phyloP scores from a whole-genome alignment of 1,284 basidiomycete genomes.

The Moesziomyces sp. region DNA sequence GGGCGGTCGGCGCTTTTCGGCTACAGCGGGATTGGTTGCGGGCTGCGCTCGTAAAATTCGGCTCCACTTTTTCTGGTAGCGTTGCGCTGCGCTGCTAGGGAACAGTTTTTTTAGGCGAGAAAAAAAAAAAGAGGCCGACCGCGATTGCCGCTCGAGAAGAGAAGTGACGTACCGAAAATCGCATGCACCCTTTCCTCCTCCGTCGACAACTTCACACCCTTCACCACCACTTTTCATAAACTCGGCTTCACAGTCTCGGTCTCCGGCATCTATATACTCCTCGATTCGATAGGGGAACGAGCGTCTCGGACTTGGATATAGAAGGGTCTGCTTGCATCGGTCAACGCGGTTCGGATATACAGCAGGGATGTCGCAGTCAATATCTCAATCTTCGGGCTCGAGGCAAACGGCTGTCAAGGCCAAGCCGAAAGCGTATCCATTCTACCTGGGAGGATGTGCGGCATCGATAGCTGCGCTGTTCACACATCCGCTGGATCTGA shows the following conservation, averaged over 20 bases:
- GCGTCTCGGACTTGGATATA: no score
- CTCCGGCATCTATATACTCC: no score
- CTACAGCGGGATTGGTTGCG: no score
- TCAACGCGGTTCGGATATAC: neutral
- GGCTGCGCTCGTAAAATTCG: no score
- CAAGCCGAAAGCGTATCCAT: conserved; percentile 52
- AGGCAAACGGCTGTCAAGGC: conserved; percentile 2
- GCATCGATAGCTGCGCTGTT: conserved; percentile 63
- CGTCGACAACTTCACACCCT: no score
- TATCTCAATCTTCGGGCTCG: conserved; percentile 4
- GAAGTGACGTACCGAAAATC: neutral
- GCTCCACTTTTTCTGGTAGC: no score
- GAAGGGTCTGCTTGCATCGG: no score
- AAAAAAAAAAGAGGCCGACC: neutral
- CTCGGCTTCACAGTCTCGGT: no score
- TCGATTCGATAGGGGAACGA: no score
- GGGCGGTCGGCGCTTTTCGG: no score
- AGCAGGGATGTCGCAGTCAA: conserved; percentile 17
- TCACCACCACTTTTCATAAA: no score
- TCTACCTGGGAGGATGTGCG: conserved; percentile 64
- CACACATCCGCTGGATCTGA: conserved; percentile 68
- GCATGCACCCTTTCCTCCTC: neutral
- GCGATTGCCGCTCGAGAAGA: neutral
- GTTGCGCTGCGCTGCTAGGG: neutral
- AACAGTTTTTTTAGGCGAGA: neutral